These are phyloP conservation scores for Nitzschia sp. DNA, from an alignment of 108 stramenopile species.

Conservation along the genomic window DNA sequence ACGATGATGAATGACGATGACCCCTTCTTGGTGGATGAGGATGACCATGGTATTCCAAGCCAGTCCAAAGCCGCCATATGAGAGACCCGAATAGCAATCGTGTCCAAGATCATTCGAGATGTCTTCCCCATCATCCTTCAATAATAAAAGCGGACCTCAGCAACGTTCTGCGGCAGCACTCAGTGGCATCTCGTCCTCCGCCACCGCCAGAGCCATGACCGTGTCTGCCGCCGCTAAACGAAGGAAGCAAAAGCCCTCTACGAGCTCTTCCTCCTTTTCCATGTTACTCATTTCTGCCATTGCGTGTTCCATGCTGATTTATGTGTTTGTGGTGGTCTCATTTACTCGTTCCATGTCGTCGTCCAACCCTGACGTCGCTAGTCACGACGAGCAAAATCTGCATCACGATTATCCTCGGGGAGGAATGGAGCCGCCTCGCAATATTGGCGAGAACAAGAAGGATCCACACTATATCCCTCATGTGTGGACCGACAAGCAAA, in stretches of 20 bases:
- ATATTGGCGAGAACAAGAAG: neutral
- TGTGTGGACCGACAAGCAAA: neutral
- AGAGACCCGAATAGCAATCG: too few relatives aligned
- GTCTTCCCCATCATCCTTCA: too few relatives aligned
- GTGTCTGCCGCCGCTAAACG: neutral
- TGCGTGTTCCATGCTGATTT: conserved; percentile 1
- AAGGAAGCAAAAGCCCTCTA: neutral
- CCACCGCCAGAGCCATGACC: neutral
- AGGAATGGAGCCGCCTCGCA: neutral
- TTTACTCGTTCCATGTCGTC: neutral
- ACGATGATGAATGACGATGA: too few relatives aligned
- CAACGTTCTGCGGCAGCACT: neutral
- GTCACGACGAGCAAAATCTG: neutral
- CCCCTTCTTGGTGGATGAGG: too few relatives aligned
- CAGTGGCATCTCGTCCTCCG: neutral
- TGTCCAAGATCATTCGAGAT: too few relatives aligned
- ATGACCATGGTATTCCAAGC: too few relatives aligned
- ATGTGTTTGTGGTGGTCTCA: conserved; percentile 12
- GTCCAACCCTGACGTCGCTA: neutral
- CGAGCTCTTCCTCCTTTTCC: neutral
- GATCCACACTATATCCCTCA: neutral
- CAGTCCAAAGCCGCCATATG: too few relatives aligned
- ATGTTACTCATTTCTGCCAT: neutral
- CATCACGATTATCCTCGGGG: neutral
- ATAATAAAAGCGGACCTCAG: neutral